A percentile compares a stretch with the other conserved stretches of the same genome.
These are phyloP conservation scores for Phylloporus scabripes DNA, from an alignment of 768 basidiomycete genomes.

Conservation along the genomic window DNA sequence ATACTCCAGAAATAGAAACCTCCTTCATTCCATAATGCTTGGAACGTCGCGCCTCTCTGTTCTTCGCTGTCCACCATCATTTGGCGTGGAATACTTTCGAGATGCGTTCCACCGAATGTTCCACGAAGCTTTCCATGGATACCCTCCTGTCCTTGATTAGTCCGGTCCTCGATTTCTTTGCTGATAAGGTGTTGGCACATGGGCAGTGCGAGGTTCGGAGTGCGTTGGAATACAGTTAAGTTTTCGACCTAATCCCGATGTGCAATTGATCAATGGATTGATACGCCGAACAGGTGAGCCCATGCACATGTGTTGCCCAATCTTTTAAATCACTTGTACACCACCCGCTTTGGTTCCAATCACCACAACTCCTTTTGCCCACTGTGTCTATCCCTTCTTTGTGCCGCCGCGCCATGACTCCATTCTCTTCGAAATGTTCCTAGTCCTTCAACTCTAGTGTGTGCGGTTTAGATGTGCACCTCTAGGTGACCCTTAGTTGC, in stretches of 20 bases:
- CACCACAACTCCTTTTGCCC: slow-evolving; percentile 12
- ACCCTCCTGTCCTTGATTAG: slow-evolving; percentile 10
- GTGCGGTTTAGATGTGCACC: slow-evolving; percentile 8
- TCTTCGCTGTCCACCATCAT: slow-evolving; percentile 10
- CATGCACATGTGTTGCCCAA: slow-evolving; percentile 8
- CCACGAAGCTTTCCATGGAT: neutral
- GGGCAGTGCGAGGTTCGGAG: slow-evolving; percentile 8
- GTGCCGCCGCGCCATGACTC: slow-evolving; percentile 3
- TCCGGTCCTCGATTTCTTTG: slow-evolving; percentile 8
- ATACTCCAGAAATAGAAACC: slow-evolving; percentile 10
- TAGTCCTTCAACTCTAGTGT: slow-evolving; percentile 7
- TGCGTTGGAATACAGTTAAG: slow-evolving; percentile 14
- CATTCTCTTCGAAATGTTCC: slow-evolving; percentile 3
- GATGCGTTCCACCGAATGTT: neutral
- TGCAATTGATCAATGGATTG: neutral
- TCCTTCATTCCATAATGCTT: slow-evolving; percentile 8
- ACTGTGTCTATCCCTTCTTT: slow-evolving; percentile 7
- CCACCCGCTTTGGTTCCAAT: slow-evolving; percentile 17
- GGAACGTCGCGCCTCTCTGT: slow-evolving; percentile 5
- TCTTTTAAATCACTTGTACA: slow-evolving; percentile 12
- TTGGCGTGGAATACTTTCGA: slow-evolving; percentile 1
- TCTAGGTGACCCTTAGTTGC: slow-evolving; percentile 1
- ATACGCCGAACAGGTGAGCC: neutral
- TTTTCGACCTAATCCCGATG: neutral
- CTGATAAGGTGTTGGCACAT: slow-evolving; percentile 1